These are phyloP conservation scores for Xerocomus minutiporus DNA, from an alignment of 1,284 basidiomycete species.

Conservation along the genomic window DNA sequence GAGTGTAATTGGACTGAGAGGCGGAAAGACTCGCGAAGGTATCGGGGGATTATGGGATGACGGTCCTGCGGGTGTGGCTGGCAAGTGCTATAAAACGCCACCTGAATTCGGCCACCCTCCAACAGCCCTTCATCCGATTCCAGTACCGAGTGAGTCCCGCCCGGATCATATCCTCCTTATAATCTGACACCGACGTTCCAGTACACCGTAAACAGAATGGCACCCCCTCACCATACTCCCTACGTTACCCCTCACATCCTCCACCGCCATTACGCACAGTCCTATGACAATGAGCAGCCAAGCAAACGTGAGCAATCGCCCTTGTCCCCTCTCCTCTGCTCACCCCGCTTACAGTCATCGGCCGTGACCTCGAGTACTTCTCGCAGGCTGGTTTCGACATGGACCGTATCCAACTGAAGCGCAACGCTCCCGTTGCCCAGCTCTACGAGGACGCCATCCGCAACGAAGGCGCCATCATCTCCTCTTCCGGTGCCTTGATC, in stretches of 20 bases:
- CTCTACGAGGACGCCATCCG: slow-evolving; percentile 98
- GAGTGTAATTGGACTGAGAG: not conserved
- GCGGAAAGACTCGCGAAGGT: slow-evolving; percentile 24
- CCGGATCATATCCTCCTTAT: slow-evolving; percentile 23
- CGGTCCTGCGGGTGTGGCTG: slow-evolving; percentile 23
- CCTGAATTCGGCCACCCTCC: slow-evolving; percentile 3
- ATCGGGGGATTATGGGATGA: slow-evolving; percentile 40
- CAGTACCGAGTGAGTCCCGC: slow-evolving; percentile 21
- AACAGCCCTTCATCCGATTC: not conserved
- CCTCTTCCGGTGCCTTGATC: slow-evolving; percentile 93
- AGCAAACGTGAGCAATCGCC: slow-evolving; percentile 45
- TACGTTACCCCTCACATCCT: slow-evolving; percentile 83
- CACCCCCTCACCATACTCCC: slow-evolving; percentile 62
- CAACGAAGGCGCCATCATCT: slow-evolving; percentile 98
- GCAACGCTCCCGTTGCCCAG: slow-evolving; percentile 92
- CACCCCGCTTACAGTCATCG: slow-evolving; percentile 57
- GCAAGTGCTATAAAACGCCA: slow-evolving; percentile 30
- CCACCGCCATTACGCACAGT: slow-evolving; percentile 76
- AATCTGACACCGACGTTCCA: slow-evolving; percentile 11
- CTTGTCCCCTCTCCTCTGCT: not conserved
- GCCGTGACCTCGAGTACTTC: slow-evolving; percentile 94
- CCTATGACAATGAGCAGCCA: slow-evolving; percentile 57
- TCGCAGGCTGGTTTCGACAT: slow-evolving; percentile 99
- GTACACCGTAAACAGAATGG: slow-evolving; percentile 37
- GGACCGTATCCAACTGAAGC: slow-evolving; percentile 83